Evolutionary conservation across 208 protist species (phyloP).

Genomic region (Acanthamoeba sp.): DNA sequence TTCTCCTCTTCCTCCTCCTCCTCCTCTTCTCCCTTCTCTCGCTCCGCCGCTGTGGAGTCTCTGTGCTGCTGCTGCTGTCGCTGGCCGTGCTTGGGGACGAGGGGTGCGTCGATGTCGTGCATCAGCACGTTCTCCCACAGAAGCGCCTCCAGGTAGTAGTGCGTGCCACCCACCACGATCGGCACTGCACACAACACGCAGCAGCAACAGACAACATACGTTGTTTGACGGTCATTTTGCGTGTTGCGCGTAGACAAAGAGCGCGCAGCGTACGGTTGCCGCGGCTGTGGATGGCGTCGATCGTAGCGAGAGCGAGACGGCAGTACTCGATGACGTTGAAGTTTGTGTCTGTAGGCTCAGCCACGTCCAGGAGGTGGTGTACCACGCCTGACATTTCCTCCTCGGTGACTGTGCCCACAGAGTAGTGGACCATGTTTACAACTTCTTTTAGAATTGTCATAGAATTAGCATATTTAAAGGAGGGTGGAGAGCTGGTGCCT

Average conservation of each 20-base stretch:
- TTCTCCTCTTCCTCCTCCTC: background rate
- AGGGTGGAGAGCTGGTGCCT: background rate
- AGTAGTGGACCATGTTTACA: background rate
- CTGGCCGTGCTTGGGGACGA: background rate
- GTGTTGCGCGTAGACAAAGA: too few relatives aligned
- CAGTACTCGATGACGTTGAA: constrained; percentile 53
- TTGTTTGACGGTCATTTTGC: too few relatives aligned
- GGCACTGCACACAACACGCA: background rate
- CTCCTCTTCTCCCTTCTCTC: background rate
- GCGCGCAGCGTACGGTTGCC: background rate
- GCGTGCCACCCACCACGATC: constrained; percentile 32
- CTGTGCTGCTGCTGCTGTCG: background rate
- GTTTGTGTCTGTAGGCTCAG: background rate
- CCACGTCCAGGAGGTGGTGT: constrained; percentile 45
- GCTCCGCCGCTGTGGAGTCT: background rate
- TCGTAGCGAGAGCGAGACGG: constrained; percentile 10
- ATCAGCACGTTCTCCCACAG: constrained; percentile 39
- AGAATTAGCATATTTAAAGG: background rate
- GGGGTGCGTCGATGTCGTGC: background rate
- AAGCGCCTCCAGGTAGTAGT: constrained; percentile 56
- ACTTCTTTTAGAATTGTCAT: background rate
- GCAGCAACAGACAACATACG: too few relatives aligned
- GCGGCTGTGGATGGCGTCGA: constrained; percentile 17
- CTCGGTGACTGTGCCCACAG: background rate
- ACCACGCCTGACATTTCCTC: constrained; percentile 33